These are phyloP conservation scores for Chamaecrista fasciculata DNA, from an alignment of 306 rosid genomes.

Conservation along the genomic window DNA sequence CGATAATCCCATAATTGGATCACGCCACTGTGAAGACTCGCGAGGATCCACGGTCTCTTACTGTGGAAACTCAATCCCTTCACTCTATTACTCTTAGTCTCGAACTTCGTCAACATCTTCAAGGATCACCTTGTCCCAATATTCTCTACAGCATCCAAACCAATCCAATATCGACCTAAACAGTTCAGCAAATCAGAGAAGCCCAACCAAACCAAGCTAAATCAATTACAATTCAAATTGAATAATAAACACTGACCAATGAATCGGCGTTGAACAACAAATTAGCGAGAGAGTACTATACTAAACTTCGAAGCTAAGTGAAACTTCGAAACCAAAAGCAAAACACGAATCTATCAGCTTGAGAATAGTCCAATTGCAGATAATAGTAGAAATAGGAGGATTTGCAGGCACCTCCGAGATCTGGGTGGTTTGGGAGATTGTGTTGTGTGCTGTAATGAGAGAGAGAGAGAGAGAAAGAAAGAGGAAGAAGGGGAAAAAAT, in stretches of 20 bases:
- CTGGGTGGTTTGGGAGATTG: neutral
- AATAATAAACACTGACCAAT: neutral
- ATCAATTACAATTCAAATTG: neutral
- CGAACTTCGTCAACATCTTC: constrained; percentile 95
- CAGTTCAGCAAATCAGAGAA: neutral
- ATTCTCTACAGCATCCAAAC: neutral
- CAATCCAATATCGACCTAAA: neutral
- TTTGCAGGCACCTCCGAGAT: neutral
- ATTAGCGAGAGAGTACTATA: neutral
- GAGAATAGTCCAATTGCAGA: neutral
- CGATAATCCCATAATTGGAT: constrained; percentile 99
- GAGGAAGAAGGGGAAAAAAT: neutral
- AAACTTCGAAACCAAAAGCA: constrained; percentile 5
- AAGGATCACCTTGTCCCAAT: neutral
- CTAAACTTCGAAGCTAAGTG: neutral
- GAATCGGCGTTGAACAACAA: neutral
- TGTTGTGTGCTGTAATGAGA: neutral
- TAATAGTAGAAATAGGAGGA: neutral
- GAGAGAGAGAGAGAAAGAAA: neutral
- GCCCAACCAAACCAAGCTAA: neutral
- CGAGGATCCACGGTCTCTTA: constrained; percentile 97
- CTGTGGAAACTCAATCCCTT: constrained; percentile 95
- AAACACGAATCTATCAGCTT: neutral
- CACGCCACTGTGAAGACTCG: constrained; percentile 99
- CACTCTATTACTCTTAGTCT: constrained; percentile 96